Percentiles rank a stretch among this genome's conserved stretches.
Evolutionary conservation across 768 basidiomycete species (phyloP).

Genomic region (Xerocomus potaroensis): DNA sequence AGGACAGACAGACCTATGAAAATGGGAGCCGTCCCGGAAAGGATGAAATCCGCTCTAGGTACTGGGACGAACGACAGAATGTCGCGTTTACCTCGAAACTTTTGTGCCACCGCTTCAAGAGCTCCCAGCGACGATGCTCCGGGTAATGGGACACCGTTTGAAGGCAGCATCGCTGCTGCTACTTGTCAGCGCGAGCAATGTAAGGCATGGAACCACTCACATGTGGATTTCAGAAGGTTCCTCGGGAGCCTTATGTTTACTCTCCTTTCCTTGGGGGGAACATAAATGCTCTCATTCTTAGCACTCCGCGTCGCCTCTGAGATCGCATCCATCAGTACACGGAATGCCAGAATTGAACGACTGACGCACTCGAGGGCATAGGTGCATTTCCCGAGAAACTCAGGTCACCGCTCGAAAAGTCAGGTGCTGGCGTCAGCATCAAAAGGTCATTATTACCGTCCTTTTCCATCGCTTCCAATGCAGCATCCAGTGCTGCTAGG

Average conservation of each 20-base stretch:
- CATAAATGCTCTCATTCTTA: not conserved
- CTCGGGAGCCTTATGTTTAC: not conserved
- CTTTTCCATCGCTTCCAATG: conserved; percentile 4
- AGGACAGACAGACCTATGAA: conserved; percentile 2
- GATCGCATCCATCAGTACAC: not conserved
- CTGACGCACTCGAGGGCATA: not conserved
- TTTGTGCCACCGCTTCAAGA: not conserved
- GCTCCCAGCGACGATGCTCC: not conserved
- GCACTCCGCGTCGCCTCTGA: not conserved
- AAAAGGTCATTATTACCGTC: conserved; percentile 6
- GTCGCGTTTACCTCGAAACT: not conserved
- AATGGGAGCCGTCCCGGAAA: not conserved
- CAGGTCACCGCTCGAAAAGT: not conserved
- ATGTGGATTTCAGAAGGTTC: not conserved
- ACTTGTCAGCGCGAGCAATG: not conserved
- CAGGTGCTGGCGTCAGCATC: not conserved
- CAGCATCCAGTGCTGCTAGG: conserved; percentile 11
- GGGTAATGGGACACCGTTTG: not conserved
- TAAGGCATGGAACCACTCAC: conserved; percentile 8
- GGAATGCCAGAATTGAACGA: not conserved
- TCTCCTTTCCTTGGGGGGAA: not conserved
- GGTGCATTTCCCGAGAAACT: not conserved
- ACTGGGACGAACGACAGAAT: not conserved
- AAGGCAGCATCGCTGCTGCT: not conserved
- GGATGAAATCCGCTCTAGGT: conserved; percentile 4